Evolutionary conservation across 2,329 filamentous ascomycete genomes (phyloP).

Genomic region (Scedosporium boydii): DNA sequence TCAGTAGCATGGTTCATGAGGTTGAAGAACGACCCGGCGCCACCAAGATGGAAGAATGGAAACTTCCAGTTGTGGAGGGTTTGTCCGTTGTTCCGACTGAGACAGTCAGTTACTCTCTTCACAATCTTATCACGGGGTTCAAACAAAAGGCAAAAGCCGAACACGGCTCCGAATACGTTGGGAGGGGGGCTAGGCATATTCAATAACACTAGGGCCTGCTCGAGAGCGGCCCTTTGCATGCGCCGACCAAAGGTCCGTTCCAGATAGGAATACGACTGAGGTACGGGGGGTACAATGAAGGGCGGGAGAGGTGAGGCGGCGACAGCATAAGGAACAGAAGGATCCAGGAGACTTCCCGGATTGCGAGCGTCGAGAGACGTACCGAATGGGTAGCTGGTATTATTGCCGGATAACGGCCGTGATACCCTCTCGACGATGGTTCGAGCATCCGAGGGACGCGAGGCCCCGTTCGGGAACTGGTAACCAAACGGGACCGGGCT

Average conservation of each 20-base stretch:
- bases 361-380: conserved; percentile 14
- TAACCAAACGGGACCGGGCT: neutral
- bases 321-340: neutral
- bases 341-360: conserved; percentile 9
- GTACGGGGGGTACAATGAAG: conserved; percentile 28
- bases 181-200: conserved; percentile 37
- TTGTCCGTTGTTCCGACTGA: conserved; percentile 24
- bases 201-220: conserved; percentile 53
- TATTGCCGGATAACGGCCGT: conserved; percentile 27
- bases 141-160: conserved; percentile 60
- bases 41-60: conserved; percentile 58
- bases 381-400: conserved; percentile 43
- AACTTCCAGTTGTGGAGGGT: conserved; percentile 48
- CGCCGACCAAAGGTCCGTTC: conserved; percentile 63
- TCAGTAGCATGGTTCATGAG: conserved; percentile 3
- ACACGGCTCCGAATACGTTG: conserved; percentile 43
- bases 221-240: conserved; percentile 55
- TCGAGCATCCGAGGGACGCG: neutral
- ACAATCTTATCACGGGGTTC: conserved; percentile 40
- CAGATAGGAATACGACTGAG: conserved; percentile 48
- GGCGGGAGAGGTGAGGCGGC: conserved; percentile 15
- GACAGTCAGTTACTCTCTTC: conserved; percentile 23
- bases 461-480: neutral
- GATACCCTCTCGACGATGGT: neutral
- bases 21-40: conserved; percentile 56